Conservation (phyloP, 352 stramenopile species). For the Plasmopara muralis region DNA sequence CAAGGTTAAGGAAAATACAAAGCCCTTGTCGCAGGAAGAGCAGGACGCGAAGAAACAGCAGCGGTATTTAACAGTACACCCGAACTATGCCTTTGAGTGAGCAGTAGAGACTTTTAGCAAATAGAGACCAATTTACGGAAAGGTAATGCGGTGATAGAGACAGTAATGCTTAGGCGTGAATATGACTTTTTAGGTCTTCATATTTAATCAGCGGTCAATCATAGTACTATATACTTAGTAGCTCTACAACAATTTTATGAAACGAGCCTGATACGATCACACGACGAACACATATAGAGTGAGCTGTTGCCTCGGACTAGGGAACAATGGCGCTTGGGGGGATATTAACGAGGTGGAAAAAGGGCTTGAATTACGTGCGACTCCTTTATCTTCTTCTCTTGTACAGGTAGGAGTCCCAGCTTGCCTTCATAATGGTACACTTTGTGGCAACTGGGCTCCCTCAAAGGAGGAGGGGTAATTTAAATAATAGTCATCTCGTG, state of each 20-base stretch:
- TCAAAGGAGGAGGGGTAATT: slow-evolving; percentile 15
- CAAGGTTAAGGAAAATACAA: slow-evolving; percentile 22
- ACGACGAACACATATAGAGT: slow-evolving; percentile 11
- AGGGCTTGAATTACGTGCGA: slow-evolving; percentile 23
- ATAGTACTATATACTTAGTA: slow-evolving; percentile 41
- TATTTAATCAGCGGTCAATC: slow-evolving; percentile 2
- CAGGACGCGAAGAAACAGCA: slow-evolving; percentile 56
- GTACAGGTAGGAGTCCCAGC: slow-evolving; percentile 17
- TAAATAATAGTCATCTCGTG: slow-evolving; percentile 27
- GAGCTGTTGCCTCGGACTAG: slow-evolving; percentile 11
- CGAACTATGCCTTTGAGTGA: slow-evolving; percentile 71
- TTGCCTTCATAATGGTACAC: slow-evolving; percentile 36
- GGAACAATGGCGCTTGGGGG: slow-evolving; percentile 7
- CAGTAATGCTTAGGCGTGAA: background rate
- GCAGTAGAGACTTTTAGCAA: too few species aligned
- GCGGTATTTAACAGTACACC: slow-evolving; percentile 73
- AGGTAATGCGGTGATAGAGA: background rate
- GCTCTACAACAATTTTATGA: slow-evolving; percentile 40
- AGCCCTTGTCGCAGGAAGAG: slow-evolving; percentile 36
- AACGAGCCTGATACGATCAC: slow-evolving; percentile 17
- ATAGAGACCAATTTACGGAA: background rate
- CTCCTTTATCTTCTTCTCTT: slow-evolving; percentile 29
- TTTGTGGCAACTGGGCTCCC: slow-evolving; percentile 12
- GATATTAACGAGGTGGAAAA: slow-evolving; percentile 5
- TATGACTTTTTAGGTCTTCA: background rate